Evolutionary conservation across 106 monocot genomes (phyloP).

Genomic region (Alisma plantagoaquatica): DNA sequence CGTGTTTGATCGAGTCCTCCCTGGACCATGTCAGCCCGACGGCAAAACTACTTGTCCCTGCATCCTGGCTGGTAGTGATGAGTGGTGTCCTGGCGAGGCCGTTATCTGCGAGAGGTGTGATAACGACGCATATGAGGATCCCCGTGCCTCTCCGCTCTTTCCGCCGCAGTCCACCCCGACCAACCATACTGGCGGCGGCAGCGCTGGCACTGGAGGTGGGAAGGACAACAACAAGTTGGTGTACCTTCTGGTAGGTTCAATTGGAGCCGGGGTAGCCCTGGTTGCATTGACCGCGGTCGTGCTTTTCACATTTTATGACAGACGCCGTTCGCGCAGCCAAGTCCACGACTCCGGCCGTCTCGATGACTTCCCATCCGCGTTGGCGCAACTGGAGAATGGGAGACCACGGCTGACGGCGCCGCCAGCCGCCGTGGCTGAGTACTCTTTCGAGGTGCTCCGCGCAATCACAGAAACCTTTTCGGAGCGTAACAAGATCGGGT

Average conservation of each 20-base stretch:
- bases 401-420: background rate
- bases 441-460: constrained; percentile 3
- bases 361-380: background rate
- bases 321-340: background rate
- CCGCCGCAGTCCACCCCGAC: background rate
- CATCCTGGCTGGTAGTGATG: constrained; percentile 32
- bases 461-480: constrained; percentile 11
- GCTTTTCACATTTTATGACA: constrained; percentile 1
- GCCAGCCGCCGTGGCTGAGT: background rate
- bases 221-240: background rate
- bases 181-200: background rate
- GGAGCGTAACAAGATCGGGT: constrained; percentile 16
- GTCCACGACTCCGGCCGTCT: constrained; percentile 25
- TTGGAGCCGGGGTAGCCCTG: background rate
- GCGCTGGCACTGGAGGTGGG: background rate
- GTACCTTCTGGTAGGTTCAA: background rate
- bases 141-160: background rate
- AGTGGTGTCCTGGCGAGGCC: constrained; percentile 19
- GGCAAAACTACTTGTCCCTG: constrained; percentile 16
- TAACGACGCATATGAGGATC: constrained; percentile 19
- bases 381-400: too few relatives aligned
- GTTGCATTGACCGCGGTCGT: background rate
- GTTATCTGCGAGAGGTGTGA: constrained; percentile 29
- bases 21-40: constrained; percentile 44
- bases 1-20: constrained; percentile 39